Conservation (phyloP, 352 stramenopile genomes). For the Phytophthora pseudosyringae region DNA sequence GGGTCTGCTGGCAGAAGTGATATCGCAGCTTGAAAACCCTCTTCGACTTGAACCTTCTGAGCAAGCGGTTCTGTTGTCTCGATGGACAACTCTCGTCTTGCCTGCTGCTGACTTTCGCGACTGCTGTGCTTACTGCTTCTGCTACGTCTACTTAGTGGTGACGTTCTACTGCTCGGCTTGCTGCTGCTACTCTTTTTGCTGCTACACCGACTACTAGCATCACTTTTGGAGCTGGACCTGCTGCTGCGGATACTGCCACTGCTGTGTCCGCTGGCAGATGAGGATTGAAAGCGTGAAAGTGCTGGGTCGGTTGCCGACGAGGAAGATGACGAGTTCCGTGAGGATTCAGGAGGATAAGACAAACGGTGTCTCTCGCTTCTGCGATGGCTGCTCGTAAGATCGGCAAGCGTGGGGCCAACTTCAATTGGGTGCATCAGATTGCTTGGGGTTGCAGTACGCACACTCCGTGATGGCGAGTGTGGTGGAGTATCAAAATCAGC, state of each 20-base stretch:
- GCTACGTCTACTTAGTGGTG: background rate
- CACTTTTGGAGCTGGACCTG: slow-evolving; percentile 7
- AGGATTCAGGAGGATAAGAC: slow-evolving; percentile 2
- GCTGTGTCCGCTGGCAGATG: slow-evolving; percentile 16
- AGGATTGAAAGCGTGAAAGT: background rate
- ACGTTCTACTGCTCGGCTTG: background rate
- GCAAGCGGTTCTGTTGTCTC: background rate
- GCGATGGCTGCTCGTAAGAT: slow-evolving; percentile 10
- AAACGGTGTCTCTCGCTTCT: background rate
- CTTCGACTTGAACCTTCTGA: background rate
- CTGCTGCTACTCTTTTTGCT: slow-evolving; percentile 11
- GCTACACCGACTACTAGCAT: background rate
- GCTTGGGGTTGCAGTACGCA: background rate
- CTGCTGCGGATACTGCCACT: slow-evolving; percentile 1
- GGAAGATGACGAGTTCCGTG: slow-evolving; percentile 10
- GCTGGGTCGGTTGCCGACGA: slow-evolving; percentile 2
- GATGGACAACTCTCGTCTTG: background rate
- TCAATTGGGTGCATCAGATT: background rate
- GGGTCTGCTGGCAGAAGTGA: background rate
- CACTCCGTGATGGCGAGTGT: slow-evolving; percentile 1
- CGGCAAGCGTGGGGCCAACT: slow-evolving; percentile 29
- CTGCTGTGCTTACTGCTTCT: background rate
- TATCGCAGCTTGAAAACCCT: background rate
- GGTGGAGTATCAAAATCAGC: slow-evolving; percentile 5
- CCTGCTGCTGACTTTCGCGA: background rate